Evolutionary conservation across 306 rosid species (phyloP), one percentile per base, ranked within the genome.

Genomic region (Cucumis hystrix): DNA sequence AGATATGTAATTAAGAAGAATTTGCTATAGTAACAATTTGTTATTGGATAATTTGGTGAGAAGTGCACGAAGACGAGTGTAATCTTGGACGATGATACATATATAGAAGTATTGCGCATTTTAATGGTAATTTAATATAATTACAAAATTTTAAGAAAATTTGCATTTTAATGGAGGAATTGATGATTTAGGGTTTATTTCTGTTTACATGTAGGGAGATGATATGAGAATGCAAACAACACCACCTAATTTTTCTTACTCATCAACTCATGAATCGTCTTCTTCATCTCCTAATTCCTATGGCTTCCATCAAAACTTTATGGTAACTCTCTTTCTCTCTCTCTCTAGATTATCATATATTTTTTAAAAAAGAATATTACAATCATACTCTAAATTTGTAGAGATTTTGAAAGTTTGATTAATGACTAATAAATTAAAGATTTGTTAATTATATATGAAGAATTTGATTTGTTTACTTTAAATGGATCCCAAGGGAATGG

Each of bases 181-280:
- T 20, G 35, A 20, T n/a, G 40, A 43, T 45, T 68, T 68, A 4
- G 18, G 74, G 30, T n/a, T 63, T 21, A 6, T 1, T 51, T 74
- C 9, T 16, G 17, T 30, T 16, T 55, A 18, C 9, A 21, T 56
- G 54, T 21, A 75, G 58, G 47, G 35, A 0, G 47, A 78, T 52
- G 96, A 92, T 79, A 86, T 84, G 83, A 89, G 89, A 84, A 75
- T 83, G 71, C 97, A 92, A 82, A 51, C 96, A 61, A 51, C 92
- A 58, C 85, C 97, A 28, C 87, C 97, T 45, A 33, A 33, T 33
- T 90, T 89, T 79, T 87, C 90, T 76, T 88, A 85, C 68, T 84
- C 97, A 49, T 82, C 97, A 7, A 82, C 97, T n/a, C 89, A 93
- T 23, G 25, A 23, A n/a, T 82, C 98, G 5, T 87, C 93, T 65